Percentiles rank a stretch among this genome's conserved stretches.
Conservation (phyloP, 2,329 filamentous ascomycete genomes). For the Penicillium sp. region DNA sequence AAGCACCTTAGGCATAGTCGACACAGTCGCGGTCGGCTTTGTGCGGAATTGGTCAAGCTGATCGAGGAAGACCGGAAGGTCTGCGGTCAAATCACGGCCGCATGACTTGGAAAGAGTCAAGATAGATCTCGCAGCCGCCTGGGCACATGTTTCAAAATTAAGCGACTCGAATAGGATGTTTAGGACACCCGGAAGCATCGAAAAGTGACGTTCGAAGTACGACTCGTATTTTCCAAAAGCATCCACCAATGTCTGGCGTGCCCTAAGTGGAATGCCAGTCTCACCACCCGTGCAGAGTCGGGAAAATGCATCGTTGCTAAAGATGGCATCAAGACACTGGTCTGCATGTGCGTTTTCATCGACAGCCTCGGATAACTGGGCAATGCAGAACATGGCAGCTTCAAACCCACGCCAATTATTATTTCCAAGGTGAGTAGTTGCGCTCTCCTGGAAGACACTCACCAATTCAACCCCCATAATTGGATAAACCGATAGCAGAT, state of each 20-base stretch:
- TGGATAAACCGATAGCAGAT: constrained; percentile 41
- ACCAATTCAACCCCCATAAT: constrained; percentile 42
- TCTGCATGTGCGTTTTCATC: constrained; percentile 43
- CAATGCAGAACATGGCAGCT: constrained; percentile 42
- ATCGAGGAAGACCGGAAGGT: constrained; percentile 41
- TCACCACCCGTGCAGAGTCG: constrained; percentile 30
- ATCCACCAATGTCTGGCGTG: constrained; percentile 41
- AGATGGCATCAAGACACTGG: constrained; percentile 38
- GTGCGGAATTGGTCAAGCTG: constrained; percentile 39
- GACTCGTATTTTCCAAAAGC: constrained; percentile 42
- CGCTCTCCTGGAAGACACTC: constrained; percentile 38
- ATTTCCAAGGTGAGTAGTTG: constrained; percentile 29
- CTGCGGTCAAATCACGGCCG: constrained; percentile 36
- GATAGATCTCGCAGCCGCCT: constrained; percentile 42
- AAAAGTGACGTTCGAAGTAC: constrained; percentile 42
- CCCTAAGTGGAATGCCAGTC: constrained; percentile 32
- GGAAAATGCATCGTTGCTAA: constrained; percentile 36
- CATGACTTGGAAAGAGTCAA: constrained; percentile 43
- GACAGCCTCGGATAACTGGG: constrained; percentile 43
- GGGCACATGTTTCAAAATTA: constrained; percentile 38
- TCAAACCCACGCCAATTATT: constrained; percentile 43
- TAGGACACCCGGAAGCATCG: constrained; percentile 38
- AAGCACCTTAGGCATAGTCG: constrained; percentile 40
- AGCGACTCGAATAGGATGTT: constrained; percentile 45
- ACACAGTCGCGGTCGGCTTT: constrained; percentile 33